Base-by-base conservation (phyloP, 345 rosid species). In the Eucalyptus curtisii region DNA sequence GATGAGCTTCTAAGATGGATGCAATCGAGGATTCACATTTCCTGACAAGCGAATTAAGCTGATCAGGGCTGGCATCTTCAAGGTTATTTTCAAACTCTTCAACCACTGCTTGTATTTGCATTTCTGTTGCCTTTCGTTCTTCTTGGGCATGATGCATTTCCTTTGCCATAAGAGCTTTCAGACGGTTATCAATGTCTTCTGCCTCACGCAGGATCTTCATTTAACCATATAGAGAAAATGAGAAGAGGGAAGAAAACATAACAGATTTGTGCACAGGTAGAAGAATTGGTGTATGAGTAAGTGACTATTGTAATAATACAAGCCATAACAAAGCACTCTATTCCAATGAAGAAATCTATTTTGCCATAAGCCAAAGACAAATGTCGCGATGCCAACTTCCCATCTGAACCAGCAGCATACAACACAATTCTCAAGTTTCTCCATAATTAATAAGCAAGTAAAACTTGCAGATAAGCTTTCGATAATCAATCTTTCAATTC, bases 191-290 rank as follows among this genome's bases (percentile, higher is more conserved):
- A 48, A 97, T 95, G 91, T 95, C 97, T 88, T 92, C 90, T 42
- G 97, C 95, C 93, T 95, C 99, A 71, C 88, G 88, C 80, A 92
- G 92, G 92, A 97, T 93, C 99, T 97, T 90, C 91, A 93, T 88
- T 27, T 85, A 55, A n/a, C 86, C 87, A 86, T 10, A n/a, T 20
- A 49, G 10, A 86, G 66, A 47, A 88, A 59, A 76, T 64, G 64
- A 88, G 82, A 66, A 90, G 81, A 61, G 30, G n/a, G 33, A 48
- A 53, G 30, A 48, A 49, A 31, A 49, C 20, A 88, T 57, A 71
- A 49, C 48, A 87, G 57, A 86, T 64, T 89, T 81, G 10, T 68
- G 10, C 37, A 33, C 22, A 50, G 15, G 66, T 86, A 49, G 61
- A 52, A 52, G 80, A 42, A 68, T 33, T 40, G 47, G 47, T 40